Evolutionary conservation across 2,329 filamentous ascomycete species (phyloP), one percentile per base, ranked within the genome.

Genomic region (Fonsecaea monophora): DNA sequence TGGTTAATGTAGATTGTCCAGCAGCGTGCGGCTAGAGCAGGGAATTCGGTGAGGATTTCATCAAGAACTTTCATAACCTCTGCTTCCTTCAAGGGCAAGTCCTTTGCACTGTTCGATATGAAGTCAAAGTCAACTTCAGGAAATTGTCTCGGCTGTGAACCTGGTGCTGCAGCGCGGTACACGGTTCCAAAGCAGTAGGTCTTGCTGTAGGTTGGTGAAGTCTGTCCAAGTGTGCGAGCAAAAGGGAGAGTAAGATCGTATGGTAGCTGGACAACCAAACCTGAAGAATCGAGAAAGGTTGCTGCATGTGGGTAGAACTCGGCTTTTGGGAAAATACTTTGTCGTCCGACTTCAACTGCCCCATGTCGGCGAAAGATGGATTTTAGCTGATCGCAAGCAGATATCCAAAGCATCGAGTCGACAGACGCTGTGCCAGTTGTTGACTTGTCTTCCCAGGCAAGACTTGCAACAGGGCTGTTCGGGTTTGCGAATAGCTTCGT

Each of bases 111-210:
- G 53, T 87, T 86, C 0, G 93, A 94, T n/a, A 97, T 86, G 67
- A 99, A 93, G 78, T 99, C 95, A 77, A 98, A 99, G 77, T 98
- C 94, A 2, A 96, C 94, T 76, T 98, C 95, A 9, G 92, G 90
- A 76, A 92, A 90, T 74, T 90, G 90, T 64, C 86, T 85, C 6
- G 95, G 95, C 72, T 96, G 91, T 1, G 92, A 91, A 7, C 92
- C 93, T 63, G 89, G 89, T 57, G 88, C 84, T 54, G 86, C 89
- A 30, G 67, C 59, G 35, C 95, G 87, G 75, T 92, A 98, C 0
- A 98, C 93, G 38, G 86, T 90, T 6, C 93, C 94, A 76, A 99
- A 97, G 0, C 91, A 88, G 77, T 68, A 92, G 97, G 0, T 91
- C 92, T 71, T 92, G 91, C 71, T 92, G 87, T 4, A 92, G 80